Percentiles rank a stretch among this genome's conserved stretches.
Evolutionary conservation across 116 monocot genomes (phyloP).

Genomic region (Phalaenopsis hybrid): DNA sequence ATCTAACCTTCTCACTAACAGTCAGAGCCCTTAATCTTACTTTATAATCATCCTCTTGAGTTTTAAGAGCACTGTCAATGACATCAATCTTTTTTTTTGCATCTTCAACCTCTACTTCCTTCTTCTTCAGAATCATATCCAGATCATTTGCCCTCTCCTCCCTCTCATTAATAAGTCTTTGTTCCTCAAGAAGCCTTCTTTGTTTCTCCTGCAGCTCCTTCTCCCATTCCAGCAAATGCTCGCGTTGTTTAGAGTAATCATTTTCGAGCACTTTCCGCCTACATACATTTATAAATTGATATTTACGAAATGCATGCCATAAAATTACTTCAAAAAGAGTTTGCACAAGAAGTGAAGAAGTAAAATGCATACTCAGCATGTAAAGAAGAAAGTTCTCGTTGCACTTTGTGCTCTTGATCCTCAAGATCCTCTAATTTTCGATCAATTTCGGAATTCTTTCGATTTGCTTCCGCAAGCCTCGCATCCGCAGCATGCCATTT

Average conservation of each 20-base stretch:
- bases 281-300: neutral
- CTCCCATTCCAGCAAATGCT: conserved; percentile 68
- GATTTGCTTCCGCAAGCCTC: conserved; percentile 72
- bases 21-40: conserved; percentile 39
- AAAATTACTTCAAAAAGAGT: neutral
- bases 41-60: conserved; percentile 61
- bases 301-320: neutral
- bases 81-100: conserved; percentile 33
- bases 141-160: conserved; percentile 57
- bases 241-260: conserved; percentile 52
- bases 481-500: conserved; percentile 75
- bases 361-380: conserved; percentile 51
- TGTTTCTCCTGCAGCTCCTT: conserved; percentile 68
- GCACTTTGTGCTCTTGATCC: conserved; percentile 55
- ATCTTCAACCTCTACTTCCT: conserved; percentile 66
- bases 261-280: conserved; percentile 57
- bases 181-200: conserved; percentile 73
- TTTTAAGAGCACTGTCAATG: conserved; percentile 37
- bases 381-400: conserved; percentile 52
- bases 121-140: conserved; percentile 46
- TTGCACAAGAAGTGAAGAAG: neutral
- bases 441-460: conserved; percentile 69
- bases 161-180: conserved; percentile 73
- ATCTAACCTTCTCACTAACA: conserved; percentile 61
- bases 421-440: conserved; percentile 70